Evolutionary conservation across 2,329 filamentous ascomycete genomes (phyloP).

Genomic region (Claviceps quebecensis): DNA sequence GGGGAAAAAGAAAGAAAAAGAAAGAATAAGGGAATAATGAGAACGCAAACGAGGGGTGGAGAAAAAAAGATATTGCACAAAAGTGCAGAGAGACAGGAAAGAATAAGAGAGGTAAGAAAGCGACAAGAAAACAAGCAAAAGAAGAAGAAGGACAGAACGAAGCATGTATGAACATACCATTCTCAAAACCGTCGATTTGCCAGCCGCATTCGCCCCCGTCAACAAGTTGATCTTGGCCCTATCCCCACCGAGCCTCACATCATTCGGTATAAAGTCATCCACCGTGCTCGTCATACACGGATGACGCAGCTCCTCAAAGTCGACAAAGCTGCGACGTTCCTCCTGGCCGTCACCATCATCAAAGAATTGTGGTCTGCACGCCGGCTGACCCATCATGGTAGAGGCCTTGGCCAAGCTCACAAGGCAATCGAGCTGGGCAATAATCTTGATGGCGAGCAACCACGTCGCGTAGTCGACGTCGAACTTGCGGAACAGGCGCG

Average conservation of each 20-base stretch:
- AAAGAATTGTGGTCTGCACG: conserved; percentile 78
- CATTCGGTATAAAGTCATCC: conserved; percentile 91
- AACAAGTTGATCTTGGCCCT: conserved; percentile 75
- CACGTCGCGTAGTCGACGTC: conserved; percentile 75
- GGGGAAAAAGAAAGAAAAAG: neutral
- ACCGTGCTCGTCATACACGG: conserved; percentile 87
- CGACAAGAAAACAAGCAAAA: conserved; percentile 14
- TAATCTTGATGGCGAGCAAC: conserved; percentile 78
- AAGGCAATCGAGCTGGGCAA: conserved; percentile 87
- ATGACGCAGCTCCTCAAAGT: conserved; percentile 84
- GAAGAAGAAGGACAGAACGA: neutral
- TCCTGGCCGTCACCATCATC: conserved; percentile 42
- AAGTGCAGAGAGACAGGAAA: neutral
- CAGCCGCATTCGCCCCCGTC: conserved; percentile 91
- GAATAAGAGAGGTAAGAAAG: neutral
- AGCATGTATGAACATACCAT: conserved; percentile 48
- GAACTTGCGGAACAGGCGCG: conserved; percentile 74
- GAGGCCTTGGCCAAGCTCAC: conserved; percentile 89
- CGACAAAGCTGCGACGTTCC: conserved; percentile 55
- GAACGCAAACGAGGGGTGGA: too few relatives aligned
- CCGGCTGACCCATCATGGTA: conserved; percentile 66
- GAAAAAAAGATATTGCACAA: neutral
- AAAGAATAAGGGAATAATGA: too few relatives aligned
- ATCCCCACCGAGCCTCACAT: conserved; percentile 72
- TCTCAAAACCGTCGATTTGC: conserved; percentile 88